phyloP scores from a whole-genome alignment of 176 grass and related monocot species.

The Phoenix roebelenii region DNA sequence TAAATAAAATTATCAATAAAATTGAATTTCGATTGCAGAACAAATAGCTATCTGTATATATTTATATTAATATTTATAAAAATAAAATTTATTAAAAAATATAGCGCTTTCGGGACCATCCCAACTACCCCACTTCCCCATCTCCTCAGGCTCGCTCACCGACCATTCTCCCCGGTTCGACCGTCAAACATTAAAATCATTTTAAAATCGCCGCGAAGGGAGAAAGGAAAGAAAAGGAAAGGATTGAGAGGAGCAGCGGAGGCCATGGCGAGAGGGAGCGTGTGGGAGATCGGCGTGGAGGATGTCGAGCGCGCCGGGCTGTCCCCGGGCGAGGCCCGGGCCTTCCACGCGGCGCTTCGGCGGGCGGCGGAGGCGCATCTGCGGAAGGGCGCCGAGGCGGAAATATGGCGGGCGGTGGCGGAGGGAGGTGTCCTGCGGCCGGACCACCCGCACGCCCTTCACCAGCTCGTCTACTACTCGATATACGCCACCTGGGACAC shows the following conservation, averaged over 20 bases:
- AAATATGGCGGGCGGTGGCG: slow-evolving; percentile 33
- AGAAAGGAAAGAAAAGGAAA: neutral
- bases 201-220: too few species aligned
- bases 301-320: slow-evolving; percentile 56
- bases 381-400: slow-evolving; percentile 24
- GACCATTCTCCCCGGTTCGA: too few species aligned
- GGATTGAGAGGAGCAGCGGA: neutral
- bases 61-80: too few species aligned
- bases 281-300: slow-evolving; percentile 45
- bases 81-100: too few species aligned
- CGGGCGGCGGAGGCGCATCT: neutral
- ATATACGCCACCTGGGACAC: slow-evolving; percentile 60
- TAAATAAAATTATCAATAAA: too few species aligned
- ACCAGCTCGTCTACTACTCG: slow-evolving; percentile 92
- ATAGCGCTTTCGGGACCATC: too few species aligned
- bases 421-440: slow-evolving; percentile 45
- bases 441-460: slow-evolving; percentile 82
- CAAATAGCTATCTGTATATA: too few species aligned
- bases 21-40: too few species aligned
- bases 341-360: slow-evolving; percentile 38
- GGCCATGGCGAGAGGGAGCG: slow-evolving; percentile 27
- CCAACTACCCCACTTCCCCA: too few species aligned
- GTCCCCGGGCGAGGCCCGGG: slow-evolving; percentile 11
- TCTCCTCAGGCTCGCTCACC: too few species aligned
- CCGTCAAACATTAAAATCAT: too few species aligned